A percentile compares a stretch with the other conserved stretches of the same genome.
Evolutionary conservation across 345 rosid genomes (phyloP).

Genomic region (Eucalyptus erythrocorys): DNA sequence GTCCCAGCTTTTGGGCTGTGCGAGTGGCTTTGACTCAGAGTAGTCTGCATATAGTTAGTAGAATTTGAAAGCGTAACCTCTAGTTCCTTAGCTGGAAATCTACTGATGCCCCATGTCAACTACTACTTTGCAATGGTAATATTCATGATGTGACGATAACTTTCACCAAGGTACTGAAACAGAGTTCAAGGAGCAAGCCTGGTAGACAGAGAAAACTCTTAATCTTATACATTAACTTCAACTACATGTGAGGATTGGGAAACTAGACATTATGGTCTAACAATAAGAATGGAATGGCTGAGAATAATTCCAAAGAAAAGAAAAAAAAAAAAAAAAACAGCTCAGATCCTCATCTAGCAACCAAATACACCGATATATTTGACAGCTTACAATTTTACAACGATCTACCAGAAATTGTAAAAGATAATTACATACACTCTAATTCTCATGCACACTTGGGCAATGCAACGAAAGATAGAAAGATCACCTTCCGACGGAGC

Average conservation of each 20-base stretch:
- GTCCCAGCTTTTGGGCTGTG: neutral
- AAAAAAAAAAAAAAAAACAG: neutral
- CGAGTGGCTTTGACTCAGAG: neutral
- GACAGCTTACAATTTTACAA: neutral
- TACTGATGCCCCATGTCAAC: neutral
- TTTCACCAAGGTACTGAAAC: neutral
- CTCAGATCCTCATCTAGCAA: neutral
- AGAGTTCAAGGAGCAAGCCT: neutral
- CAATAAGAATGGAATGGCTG: neutral
- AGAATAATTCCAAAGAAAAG: neutral
- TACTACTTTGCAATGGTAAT: neutral
- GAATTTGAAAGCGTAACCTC: neutral
- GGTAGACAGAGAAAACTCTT: neutral
- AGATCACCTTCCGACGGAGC: slow-evolving; percentile 56
- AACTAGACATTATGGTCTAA: neutral
- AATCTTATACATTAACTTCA: neutral
- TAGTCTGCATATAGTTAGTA: neutral
- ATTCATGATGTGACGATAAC: neutral
- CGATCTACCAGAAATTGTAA: neutral
- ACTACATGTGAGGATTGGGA: neutral
- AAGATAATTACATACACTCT: neutral
- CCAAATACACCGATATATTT: neutral
- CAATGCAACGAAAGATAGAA: neutral
- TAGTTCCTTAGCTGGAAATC: neutral
- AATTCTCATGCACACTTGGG: neutral